A percentile compares a stretch with the other conserved stretches of the same genome.
phyloP scores from a whole-genome alignment of 805 yeast genomes.

The Yueomyces sinensis region DNA sequence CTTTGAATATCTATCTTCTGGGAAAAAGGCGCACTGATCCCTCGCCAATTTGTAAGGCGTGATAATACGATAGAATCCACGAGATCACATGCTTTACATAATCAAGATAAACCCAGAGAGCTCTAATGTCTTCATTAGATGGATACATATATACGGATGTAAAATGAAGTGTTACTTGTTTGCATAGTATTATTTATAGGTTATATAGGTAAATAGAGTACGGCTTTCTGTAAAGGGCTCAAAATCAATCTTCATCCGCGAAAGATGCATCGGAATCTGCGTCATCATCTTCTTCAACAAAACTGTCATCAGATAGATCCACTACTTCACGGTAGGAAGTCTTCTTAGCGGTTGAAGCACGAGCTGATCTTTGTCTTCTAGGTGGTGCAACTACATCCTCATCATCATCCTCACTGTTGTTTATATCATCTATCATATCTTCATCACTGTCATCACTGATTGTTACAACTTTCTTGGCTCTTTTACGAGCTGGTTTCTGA shows the following conservation, averaged over 20 bases:
- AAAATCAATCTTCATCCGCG: slow-evolving; percentile 8
- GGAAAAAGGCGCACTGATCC: no score
- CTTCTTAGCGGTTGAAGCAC: slow-evolving; percentile 8
- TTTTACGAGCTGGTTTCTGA: not conserved
- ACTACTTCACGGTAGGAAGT: slow-evolving; percentile 9
- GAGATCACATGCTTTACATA: no score
- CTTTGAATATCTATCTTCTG: no score
- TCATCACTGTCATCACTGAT: slow-evolving; percentile 1
- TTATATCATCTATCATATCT: slow-evolving; percentile 4
- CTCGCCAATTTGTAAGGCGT: no score
- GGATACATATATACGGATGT: no score
- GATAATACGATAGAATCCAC: no score
- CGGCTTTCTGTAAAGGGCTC: not conserved
- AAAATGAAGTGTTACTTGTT: no score
- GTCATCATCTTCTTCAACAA: slow-evolving; percentile 12
- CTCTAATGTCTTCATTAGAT: no score
- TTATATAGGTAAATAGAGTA: not conserved
- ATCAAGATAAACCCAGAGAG: no score
- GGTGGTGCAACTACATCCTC: slow-evolving; percentile 7
- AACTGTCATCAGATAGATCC: slow-evolving; percentile 19
- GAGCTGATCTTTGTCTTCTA: slow-evolving; percentile 10
- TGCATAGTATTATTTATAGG: no score
- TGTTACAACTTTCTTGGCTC: not conserved
- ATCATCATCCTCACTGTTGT: slow-evolving; percentile 7
- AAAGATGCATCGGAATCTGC: slow-evolving; percentile 12